Evolutionary conservation across 352 stramenopile genomes (phyloP), one percentile per base, ranked within the genome.

Genomic region (Globisporangium takayamanum): DNA sequence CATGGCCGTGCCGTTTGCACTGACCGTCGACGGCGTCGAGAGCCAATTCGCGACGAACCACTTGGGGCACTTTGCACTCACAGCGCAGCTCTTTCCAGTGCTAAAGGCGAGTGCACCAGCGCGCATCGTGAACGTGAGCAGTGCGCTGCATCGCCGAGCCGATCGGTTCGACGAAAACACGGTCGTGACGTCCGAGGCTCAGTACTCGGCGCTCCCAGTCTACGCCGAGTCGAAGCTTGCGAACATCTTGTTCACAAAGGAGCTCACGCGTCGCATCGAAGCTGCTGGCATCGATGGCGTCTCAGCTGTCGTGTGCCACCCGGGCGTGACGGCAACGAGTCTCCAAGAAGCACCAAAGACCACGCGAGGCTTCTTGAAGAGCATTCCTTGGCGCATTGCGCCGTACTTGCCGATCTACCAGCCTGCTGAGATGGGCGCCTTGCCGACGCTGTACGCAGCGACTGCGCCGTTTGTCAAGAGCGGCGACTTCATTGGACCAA

Each of bases 21-120:
- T 74, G 20, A 80, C 68, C 7, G 30, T 30, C 0, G 67, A 86
- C 45, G 78, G 75, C 3, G 49, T 79, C 22, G 81, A 92, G 57
- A 60, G 59, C 18, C 81, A 92, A 37, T 92, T 94, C 58, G 81
- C 68, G 0, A 80, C 72, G 30, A 94, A 94, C 64, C 72, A 92
- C 58, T 30, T 94, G 42, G 80, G 76, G 6, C 77, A 89, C 59
- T 90, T 94, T 59, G 61, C 69, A 22, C 58, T 94, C 15, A 90
- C 81, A 22, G 63, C 62, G 10, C 60, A 77, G 53, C 50, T 89
- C 16, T 59, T 90, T 14, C 63, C 69, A 2, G 37, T 85, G 14
- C 62, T 84, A 5, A 59, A 66, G 36, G 41, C 30, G 41, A 69
- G 67, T 12, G 36, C 44, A 18, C 62, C 76, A 15, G 37, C 63